phyloP scores from a whole-genome alignment of 495 filamentous ascomycete species.

The Aspergillus incahuasiensis region DNA sequence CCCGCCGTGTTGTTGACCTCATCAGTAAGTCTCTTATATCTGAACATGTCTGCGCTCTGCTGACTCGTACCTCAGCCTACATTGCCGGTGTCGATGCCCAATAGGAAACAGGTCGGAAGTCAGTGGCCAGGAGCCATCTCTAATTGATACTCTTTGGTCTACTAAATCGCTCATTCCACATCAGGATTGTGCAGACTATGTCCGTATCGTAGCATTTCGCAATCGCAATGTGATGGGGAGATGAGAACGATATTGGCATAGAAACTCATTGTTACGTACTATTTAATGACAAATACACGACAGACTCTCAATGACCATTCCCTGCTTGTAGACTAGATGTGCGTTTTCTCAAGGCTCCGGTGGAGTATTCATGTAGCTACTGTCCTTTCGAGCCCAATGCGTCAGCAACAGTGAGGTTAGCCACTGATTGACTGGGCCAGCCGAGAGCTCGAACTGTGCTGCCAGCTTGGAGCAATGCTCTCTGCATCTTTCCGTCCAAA shows the following conservation, averaged over 20 bases:
- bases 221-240: neutral
- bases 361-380: too few relatives aligned
- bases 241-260: slow-evolving; percentile 13
- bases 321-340: neutral
- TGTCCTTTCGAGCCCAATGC: too few relatives aligned
- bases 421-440: neutral
- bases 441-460: neutral
- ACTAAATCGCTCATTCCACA: slow-evolving; percentile 2
- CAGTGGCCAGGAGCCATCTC: slow-evolving; percentile 33
- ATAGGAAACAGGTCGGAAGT: slow-evolving; percentile 39
- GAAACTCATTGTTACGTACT: slow-evolving; percentile 28
- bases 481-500: neutral
- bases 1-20: slow-evolving; percentile 96
- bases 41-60: slow-evolving; percentile 2
- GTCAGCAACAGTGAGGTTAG: neutral
- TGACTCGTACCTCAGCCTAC: slow-evolving; percentile 51
- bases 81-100: slow-evolving; percentile 79
- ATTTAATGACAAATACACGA: slow-evolving; percentile 30
- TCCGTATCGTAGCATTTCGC: slow-evolving; percentile 2
- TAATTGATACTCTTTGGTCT: slow-evolving; percentile 22
- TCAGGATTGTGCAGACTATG: slow-evolving; percentile 6
- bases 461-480: neutral
- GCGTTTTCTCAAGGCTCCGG: neutral
- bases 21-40: slow-evolving; percentile 45
- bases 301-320: slow-evolving; percentile 2